These are phyloP conservation scores for Musa acuminata DNA, from an alignment of 176 grass and related monocot genomes.

Conservation along the genomic window DNA sequence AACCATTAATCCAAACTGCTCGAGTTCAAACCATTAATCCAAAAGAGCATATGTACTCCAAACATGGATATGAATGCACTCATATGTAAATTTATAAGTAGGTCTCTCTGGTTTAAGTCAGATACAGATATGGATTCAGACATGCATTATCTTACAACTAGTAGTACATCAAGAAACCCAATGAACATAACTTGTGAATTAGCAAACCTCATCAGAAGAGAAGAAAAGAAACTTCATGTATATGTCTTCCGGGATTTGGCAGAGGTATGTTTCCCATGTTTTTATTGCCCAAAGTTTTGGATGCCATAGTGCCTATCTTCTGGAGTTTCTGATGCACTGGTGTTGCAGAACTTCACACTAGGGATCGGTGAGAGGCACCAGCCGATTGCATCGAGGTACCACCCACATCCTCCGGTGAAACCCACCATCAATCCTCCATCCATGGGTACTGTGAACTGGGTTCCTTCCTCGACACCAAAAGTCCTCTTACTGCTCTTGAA, in stretches of 20 bases:
- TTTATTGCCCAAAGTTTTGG: slow-evolving; percentile 4
- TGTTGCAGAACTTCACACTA: slow-evolving; percentile 4
- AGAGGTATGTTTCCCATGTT: neutral
- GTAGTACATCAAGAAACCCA: too few relatives aligned
- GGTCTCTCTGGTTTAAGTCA: too few relatives aligned
- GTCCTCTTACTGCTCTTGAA: neutral
- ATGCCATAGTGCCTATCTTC: slow-evolving; percentile 20
- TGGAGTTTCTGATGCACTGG: slow-evolving; percentile 6
- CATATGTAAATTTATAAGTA: too few relatives aligned
- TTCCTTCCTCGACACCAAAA: slow-evolving; percentile 2
- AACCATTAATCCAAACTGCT: too few relatives aligned
- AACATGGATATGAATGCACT: too few relatives aligned
- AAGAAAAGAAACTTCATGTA: neutral
- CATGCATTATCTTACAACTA: too few relatives aligned
- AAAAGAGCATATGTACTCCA: too few relatives aligned
- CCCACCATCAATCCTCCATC: slow-evolving; percentile 32
- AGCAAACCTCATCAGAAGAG: neutral
- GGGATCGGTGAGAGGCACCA: slow-evolving; percentile 24
- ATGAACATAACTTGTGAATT: too few relatives aligned
- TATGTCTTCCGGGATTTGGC: neutral
- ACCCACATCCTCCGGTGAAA: slow-evolving; percentile 28
- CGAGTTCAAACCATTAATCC: too few relatives aligned
- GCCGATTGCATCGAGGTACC: slow-evolving; percentile 40
- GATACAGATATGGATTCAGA: too few relatives aligned
- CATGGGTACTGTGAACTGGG: slow-evolving; percentile 25